Evolutionary conservation across 345 rosid species (phyloP).

Genomic region (Jatropha curcas): DNA sequence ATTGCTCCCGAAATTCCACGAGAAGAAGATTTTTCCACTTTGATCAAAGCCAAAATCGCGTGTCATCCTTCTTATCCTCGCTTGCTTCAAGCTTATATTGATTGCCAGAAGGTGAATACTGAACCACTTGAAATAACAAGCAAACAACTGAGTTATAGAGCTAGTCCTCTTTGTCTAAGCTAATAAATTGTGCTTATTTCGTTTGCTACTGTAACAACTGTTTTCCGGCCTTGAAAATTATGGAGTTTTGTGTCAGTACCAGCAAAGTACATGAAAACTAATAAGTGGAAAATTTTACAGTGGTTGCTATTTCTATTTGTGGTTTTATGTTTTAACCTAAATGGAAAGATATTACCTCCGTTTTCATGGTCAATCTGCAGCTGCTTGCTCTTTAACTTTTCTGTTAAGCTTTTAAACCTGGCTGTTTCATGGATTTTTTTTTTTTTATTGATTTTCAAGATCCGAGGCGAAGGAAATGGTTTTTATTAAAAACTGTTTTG

Average conservation of each 20-base stretch:
- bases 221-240: background rate
- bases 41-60: constrained; percentile 77
- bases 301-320: constrained; percentile 5
- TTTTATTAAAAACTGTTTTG: background rate
- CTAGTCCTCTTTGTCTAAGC: background rate
- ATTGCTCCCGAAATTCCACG: constrained; percentile 51
- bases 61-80: constrained; percentile 85
- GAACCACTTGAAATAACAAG: background rate
- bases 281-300: constrained; percentile 23
- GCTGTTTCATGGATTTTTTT: background rate
- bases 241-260: constrained; percentile 19
- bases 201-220: background rate
- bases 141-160: background rate
- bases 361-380: background rate
- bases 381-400: background rate
- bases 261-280: constrained; percentile 4
- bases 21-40: constrained; percentile 42
- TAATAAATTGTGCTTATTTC: background rate
- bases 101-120: constrained; percentile 99
- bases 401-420: background rate
- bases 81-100: constrained; percentile 78
- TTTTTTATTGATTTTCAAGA: background rate
- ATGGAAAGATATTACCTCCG: background rate
- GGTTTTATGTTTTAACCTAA: constrained; percentile 23
- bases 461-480: constrained; percentile 9